A percentile compares a stretch with the other conserved stretches of the same genome.
phyloP scores from a whole-genome alignment of 805 yeast genomes.

The Teunomyces atbi region DNA sequence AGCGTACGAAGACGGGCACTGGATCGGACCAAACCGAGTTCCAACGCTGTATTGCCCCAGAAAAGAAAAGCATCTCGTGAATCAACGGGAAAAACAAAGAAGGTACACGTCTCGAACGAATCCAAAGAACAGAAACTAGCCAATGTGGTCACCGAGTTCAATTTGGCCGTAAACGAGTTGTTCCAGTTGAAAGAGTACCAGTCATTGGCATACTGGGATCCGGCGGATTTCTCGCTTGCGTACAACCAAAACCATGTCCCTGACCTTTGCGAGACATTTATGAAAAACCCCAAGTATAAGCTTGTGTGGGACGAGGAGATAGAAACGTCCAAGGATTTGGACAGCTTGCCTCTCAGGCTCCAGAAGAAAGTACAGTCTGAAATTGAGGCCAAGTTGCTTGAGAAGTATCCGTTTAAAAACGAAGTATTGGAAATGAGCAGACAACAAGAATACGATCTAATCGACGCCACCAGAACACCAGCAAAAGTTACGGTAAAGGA shows the following conservation, averaged over 20 bases:
- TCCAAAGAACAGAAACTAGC: slow-evolving; percentile 31
- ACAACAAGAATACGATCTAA: slow-evolving; percentile 19
- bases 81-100: not conserved
- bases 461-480: slow-evolving; percentile 8
- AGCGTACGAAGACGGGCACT: slow-evolving; percentile 7
- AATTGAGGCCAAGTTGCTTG: slow-evolving; percentile 26
- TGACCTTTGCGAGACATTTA: slow-evolving; percentile 31
- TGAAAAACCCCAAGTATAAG: slow-evolving; percentile 23
- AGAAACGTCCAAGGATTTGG: slow-evolving; percentile 21
- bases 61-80: slow-evolving; percentile 6
- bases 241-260: slow-evolving; percentile 24
- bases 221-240: slow-evolving; percentile 36
- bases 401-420: slow-evolving; percentile 36
- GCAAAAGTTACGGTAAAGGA: not conserved
- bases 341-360: slow-evolving; percentile 36
- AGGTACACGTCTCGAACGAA: not conserved
- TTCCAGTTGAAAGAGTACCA: slow-evolving; percentile 63
- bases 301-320: slow-evolving; percentile 33
- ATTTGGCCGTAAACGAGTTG: slow-evolving; percentile 54
- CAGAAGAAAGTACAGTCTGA: slow-evolving; percentile 39
- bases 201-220: slow-evolving; percentile 63
- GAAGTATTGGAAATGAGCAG: slow-evolving; percentile 24
- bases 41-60: not conserved
- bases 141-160: slow-evolving; percentile 45
- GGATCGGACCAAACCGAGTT: not conserved